Percentiles rank a stretch among this genome's conserved stretches.
phyloP scores from a whole-genome alignment of 352 stramenopile species.

The Phytopythium cucurbitacearum region DNA sequence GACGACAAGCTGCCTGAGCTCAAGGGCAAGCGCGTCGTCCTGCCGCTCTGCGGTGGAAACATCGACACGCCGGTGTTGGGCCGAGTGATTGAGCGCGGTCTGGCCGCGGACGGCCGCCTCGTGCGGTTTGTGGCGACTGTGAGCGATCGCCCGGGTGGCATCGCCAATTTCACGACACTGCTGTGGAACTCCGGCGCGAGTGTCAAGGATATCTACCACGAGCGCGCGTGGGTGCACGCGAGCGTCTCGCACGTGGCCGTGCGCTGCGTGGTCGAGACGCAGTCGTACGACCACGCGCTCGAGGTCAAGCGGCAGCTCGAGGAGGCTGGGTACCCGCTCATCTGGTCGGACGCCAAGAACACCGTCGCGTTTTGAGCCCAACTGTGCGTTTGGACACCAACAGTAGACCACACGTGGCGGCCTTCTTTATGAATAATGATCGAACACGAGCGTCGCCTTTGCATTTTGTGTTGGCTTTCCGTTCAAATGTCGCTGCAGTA shows the following conservation, averaged over 20 bases:
- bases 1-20: constrained; percentile 92
- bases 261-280: constrained; percentile 95
- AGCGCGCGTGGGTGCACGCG: constrained; percentile 94
- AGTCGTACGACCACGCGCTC: constrained; percentile 91
- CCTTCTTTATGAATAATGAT: too few species aligned
- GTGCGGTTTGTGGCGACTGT: constrained; percentile 96
- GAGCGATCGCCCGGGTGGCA: constrained; percentile 93
- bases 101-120: constrained; percentile 95
- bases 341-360: constrained; percentile 52
- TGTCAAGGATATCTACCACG: constrained; percentile 98
- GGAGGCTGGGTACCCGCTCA: constrained; percentile 82
- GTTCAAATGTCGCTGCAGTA: too few species aligned
- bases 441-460: too few species aligned
- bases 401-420: too few species aligned
- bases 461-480: too few species aligned
- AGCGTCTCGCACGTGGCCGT: constrained; percentile 95
- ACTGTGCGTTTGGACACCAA: too few species aligned
- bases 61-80: constrained; percentile 96
- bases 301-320: constrained; percentile 85
- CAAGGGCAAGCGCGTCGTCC: constrained; percentile 92
- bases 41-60: constrained; percentile 96
- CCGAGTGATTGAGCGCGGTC: constrained; percentile 94
- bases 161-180: constrained; percentile 89
- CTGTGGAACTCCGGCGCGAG: constrained; percentile 87
- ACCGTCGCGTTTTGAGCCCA: background rate